These are phyloP conservation scores for Amanita subjunquillea DNA, from an alignment of 768 basidiomycete genomes.

Conservation along the genomic window DNA sequence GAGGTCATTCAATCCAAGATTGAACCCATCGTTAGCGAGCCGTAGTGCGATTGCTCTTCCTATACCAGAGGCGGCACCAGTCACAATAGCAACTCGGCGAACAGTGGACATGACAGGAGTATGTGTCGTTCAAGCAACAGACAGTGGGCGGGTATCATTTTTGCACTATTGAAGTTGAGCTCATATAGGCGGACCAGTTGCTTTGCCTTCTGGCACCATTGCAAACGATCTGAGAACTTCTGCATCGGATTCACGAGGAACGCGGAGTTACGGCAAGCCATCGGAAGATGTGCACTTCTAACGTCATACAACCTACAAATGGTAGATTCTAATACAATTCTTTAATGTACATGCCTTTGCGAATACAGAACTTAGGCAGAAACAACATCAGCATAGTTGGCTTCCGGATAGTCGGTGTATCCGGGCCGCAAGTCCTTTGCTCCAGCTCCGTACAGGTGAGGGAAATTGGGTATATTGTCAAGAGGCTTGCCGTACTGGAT, in stretches of 20 bases:
- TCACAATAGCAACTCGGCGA: constrained; percentile 19
- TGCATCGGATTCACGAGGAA: no score
- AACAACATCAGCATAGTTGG: constrained; percentile 6
- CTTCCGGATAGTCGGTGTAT: constrained; percentile 27
- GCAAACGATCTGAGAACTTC: no score
- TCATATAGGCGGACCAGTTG: no score
- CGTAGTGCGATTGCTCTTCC: constrained; percentile 36
- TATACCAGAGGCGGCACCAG: constrained; percentile 33
- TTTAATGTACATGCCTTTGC: no score
- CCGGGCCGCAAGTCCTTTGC: constrained; percentile 18
- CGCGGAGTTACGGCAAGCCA: no score
- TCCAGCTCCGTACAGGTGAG: constrained; percentile 17
- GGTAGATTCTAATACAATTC: no score
- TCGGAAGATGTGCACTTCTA: no score
- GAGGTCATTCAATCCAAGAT: constrained; percentile 37
- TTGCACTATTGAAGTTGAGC: no score
- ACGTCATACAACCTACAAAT: no score
- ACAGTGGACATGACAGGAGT: neutral
- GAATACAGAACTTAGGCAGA: neutral
- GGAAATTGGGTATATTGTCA: constrained; percentile 20
- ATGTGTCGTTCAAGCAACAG: no score
- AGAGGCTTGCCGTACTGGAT: constrained; percentile 22
- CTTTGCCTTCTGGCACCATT: no score
- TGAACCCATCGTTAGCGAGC: constrained; percentile 36
- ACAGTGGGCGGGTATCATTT: no score